These are phyloP conservation scores for Avena atlantica DNA, from an alignment of 176 grass and related monocot genomes.

Conservation along the genomic window DNA sequence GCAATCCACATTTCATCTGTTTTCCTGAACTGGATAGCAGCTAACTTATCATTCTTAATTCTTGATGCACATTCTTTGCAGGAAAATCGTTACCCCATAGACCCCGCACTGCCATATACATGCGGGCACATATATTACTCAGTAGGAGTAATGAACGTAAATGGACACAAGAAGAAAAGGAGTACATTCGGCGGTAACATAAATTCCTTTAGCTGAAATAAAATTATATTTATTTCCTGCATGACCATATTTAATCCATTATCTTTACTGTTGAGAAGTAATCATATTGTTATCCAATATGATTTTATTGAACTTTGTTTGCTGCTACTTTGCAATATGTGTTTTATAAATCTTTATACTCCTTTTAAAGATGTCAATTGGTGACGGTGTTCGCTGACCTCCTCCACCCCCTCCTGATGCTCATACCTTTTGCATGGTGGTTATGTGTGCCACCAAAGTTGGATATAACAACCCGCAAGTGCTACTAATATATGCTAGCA, in stretches of 20 bases:
- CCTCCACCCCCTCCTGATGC: background rate
- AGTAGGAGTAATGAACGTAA: constrained; percentile 45
- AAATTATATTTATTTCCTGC: constrained; percentile 26
- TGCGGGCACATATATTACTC: constrained; percentile 57
- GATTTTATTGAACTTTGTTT: constrained; percentile 16
- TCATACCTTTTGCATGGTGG: background rate
- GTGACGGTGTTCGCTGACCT: background rate
- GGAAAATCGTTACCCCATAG: constrained; percentile 69
- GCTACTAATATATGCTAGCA: constrained; percentile 1
- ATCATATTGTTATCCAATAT: constrained; percentile 10
- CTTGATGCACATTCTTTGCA: constrained; percentile 42
- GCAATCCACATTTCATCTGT: background rate
- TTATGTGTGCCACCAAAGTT: constrained; percentile 13
- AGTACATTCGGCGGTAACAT: constrained; percentile 54
- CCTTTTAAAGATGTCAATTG: constrained; percentile 5
- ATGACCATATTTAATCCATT: background rate
- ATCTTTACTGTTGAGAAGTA: background rate
- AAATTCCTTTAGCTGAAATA: background rate
- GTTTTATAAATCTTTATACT: constrained; percentile 6
- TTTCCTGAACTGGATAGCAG: constrained; percentile 25
- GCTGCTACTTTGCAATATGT: constrained; percentile 19
- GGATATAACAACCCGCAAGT: constrained; percentile 7
- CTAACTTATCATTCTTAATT: constrained; percentile 13
- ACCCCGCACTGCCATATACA: constrained; percentile 37
- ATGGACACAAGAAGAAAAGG: constrained; percentile 73